phyloP scores from a whole-genome alignment of 805 yeast species.

The Ascoidea rubescens region DNA sequence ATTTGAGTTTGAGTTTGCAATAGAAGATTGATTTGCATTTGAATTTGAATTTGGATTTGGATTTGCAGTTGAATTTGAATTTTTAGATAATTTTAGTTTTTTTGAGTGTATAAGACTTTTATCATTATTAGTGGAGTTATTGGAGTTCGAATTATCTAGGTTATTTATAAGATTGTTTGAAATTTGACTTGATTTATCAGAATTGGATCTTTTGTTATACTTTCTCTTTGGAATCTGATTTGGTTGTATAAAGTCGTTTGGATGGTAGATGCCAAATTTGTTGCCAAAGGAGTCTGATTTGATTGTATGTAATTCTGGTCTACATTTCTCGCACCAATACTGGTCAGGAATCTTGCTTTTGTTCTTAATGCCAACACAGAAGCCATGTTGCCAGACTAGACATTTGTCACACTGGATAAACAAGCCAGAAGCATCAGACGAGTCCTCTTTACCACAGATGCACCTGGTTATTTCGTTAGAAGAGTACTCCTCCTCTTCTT shows the following conservation, averaged over 20 bases:
- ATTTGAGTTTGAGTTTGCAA: background rate
- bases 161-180: background rate
- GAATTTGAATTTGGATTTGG: background rate
- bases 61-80: background rate
- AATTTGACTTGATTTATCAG: background rate
- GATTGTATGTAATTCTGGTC: slow-evolving; percentile 67
- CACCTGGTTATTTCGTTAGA: slow-evolving; percentile 30
- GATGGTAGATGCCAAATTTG: slow-evolving; percentile 17
- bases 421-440: slow-evolving; percentile 41
- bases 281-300: slow-evolving; percentile 31
- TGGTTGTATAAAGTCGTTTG: background rate
- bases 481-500: slow-evolving; percentile 22
- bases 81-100: background rate
- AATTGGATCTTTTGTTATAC: slow-evolving; percentile 20
- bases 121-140: background rate
- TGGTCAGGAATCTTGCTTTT: slow-evolving; percentile 78
- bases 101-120: too few species aligned
- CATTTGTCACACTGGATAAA: slow-evolving; percentile 83
- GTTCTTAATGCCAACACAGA: slow-evolving; percentile 74
- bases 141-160: background rate
- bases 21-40: background rate
- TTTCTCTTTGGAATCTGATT: background rate
- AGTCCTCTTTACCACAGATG: slow-evolving; percentile 30
- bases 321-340: slow-evolving; percentile 89
- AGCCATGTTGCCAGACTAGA: slow-evolving; percentile 96